These are phyloP conservation scores for Sporothrix schenckii DNA, from an alignment of 2,329 filamentous ascomycete genomes.

Conservation along the genomic window DNA sequence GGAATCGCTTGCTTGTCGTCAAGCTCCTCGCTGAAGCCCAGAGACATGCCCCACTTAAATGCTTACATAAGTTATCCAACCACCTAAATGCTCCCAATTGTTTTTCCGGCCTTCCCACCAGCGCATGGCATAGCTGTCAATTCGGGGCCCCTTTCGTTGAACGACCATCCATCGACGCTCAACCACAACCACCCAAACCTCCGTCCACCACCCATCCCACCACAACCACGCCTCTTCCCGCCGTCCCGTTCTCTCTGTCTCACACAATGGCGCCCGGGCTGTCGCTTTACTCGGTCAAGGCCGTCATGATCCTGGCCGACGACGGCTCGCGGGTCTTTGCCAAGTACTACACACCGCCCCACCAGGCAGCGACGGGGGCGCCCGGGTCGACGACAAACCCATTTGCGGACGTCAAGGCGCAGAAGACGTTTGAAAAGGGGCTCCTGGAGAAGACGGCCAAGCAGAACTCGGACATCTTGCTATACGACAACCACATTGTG, in stretches of 20 bases:
- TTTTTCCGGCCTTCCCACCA: slow-evolving; percentile 31
- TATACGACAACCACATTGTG: slow-evolving; percentile 95
- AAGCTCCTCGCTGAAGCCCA: neutral
- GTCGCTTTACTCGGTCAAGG: slow-evolving; percentile 39
- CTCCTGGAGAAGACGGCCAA: slow-evolving; percentile 93
- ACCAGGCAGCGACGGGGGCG: slow-evolving; percentile 42
- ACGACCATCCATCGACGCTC: slow-evolving; percentile 16
- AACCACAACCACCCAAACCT: neutral
- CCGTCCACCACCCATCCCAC: slow-evolving; percentile 7
- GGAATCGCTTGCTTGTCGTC: no score
- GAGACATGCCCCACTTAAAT: neutral
- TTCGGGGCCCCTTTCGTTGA: slow-evolving; percentile 22
- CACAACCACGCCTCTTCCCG: slow-evolving; percentile 12
- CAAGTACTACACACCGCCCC: slow-evolving; percentile 81
- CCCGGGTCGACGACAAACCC: slow-evolving; percentile 49
- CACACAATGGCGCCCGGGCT: slow-evolving; percentile 38
- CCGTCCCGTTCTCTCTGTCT: neutral
- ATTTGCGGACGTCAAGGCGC: slow-evolving; percentile 86
- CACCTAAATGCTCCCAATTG: slow-evolving; percentile 27
- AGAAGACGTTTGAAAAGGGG: slow-evolving; percentile 96
- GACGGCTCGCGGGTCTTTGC: slow-evolving; percentile 90
- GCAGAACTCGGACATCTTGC: slow-evolving; percentile 91
- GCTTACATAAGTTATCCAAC: slow-evolving; percentile 14
- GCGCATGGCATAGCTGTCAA: slow-evolving; percentile 29
- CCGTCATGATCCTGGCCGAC: slow-evolving; percentile 68